These are phyloP conservation scores for Penicillium olsonii DNA, from an alignment of 2,329 filamentous ascomycete genomes.

Conservation along the genomic window DNA sequence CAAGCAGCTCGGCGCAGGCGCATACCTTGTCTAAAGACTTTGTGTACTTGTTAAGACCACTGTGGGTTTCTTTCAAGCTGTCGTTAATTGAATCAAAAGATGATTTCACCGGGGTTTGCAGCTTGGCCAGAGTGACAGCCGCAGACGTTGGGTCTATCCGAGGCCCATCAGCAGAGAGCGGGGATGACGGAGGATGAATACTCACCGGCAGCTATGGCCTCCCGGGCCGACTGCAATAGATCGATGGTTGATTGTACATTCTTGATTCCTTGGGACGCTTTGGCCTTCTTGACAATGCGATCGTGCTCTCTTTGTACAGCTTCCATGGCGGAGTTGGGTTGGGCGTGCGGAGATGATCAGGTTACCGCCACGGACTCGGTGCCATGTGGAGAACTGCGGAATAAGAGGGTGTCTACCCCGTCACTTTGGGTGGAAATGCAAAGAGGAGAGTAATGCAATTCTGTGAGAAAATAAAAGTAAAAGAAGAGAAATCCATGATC, in stretches of 20 bases:
- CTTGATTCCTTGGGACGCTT: constrained; percentile 69
- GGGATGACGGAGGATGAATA: constrained; percentile 4
- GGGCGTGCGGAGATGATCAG: constrained; percentile 28
- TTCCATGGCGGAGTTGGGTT: constrained; percentile 53
- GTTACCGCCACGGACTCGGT: constrained; percentile 27
- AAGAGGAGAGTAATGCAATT: too few relatives aligned
- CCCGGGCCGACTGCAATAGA: constrained; percentile 70
- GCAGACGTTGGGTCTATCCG: constrained; percentile 66
- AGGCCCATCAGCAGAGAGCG: constrained; percentile 6
- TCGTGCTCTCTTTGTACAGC: constrained; percentile 72
- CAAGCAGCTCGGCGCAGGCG: background rate
- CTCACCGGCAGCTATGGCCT: constrained; percentile 70
- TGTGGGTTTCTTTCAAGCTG: constrained; percentile 79
- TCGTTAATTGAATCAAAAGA: constrained; percentile 78
- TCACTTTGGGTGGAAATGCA: too few relatives aligned
- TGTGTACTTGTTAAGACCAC: constrained; percentile 77
- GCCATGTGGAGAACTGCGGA: constrained; percentile 26
- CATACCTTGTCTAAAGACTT: constrained; percentile 79
- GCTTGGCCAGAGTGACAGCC: constrained; percentile 73
- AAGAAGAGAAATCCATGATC: background rate
- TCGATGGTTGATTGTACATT: constrained; percentile 85
- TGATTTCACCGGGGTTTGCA: constrained; percentile 82
- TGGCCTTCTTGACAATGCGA: constrained; percentile 68
- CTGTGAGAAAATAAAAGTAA: too few relatives aligned
- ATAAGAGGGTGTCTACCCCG: background rate